Conservation (phyloP, 257 asterid species). For the Solanum appendiculatum region DNA sequence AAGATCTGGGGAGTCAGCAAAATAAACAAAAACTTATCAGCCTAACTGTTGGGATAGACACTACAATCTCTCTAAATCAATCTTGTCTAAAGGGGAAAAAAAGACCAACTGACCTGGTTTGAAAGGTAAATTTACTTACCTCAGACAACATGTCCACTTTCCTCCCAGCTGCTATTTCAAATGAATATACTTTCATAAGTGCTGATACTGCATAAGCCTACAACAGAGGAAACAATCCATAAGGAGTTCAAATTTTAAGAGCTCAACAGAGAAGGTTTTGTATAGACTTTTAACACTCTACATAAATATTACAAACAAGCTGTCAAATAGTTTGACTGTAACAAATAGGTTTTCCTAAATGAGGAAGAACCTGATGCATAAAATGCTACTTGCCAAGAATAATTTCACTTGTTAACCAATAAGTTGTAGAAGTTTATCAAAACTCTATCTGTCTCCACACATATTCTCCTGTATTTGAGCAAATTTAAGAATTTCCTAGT, state of each 20-base stretch:
- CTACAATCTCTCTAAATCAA: not conserved
- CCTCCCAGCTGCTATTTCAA: conserved; percentile 92
- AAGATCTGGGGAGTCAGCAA: not conserved
- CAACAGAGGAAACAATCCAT: conserved; percentile 15
- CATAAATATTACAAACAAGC: not conserved
- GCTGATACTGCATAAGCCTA: conserved; percentile 93
- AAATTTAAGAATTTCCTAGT: not conserved
- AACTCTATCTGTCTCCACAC: not conserved
- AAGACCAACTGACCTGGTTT: not conserved
- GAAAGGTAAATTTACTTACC: conserved; percentile 31
- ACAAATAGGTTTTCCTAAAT: not conserved
- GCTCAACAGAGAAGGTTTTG: not conserved
- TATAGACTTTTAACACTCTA: not conserved
- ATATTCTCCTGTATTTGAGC: not conserved
- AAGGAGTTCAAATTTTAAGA: not conserved
- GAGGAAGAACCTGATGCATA: not conserved
- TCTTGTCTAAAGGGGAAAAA: not conserved
- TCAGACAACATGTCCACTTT: conserved; percentile 79
- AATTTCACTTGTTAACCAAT: not conserved
- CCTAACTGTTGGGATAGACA: not conserved
- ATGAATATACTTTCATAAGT: conserved; percentile 80
- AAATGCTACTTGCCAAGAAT: not conserved
- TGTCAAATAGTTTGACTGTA: not conserved
- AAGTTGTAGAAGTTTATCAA: not conserved
- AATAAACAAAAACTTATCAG: not conserved